Evolutionary conservation across 2,329 filamentous ascomycete genomes (phyloP), one percentile per base, ranked within the genome.

Genomic region (Pseudogymnoascus sp.): DNA sequence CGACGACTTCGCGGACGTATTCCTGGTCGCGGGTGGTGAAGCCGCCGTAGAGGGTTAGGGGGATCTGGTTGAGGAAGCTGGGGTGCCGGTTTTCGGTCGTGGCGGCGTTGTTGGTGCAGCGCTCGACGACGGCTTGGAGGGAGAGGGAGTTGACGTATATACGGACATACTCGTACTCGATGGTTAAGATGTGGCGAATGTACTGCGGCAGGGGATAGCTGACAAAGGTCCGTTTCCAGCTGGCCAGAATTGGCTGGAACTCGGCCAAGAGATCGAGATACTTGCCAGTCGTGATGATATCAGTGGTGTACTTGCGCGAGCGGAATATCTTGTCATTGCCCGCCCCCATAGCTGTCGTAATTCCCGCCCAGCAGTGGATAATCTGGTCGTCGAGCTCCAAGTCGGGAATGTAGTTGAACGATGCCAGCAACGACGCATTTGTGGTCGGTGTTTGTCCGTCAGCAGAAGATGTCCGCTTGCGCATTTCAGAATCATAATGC

Each of bases 61-160:
- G 85, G 23, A 88, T 77, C 72, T 84, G 85, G 63, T 85, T 84
- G 68, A 83, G 85, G 72, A 85, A 86, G 69, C 85, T 84, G 26
- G 72, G 67, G 29, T 71, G 74, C 10, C 29, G 29, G 17, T 59
- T 59, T 33, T 59, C 53, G 10, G 29, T 37, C n/a, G 75, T 76
- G 64, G 79, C 79, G 19, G 87, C 86, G 67, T 93, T 89, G 65
- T 83, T 92, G 6, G 91, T 93, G 76, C 91, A 96, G 65, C 93
- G 86, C 75, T 97, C 93, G 5, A 97, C 91, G 3, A 97, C 92
- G 21, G 95, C 95, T 76, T 99, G 95, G 1, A 99, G 79, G 1
- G 93, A 93, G 1, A 99, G 81, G 0, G 93, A 96, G 74, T 97
- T 97, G 77, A 97, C 84, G 72, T 97, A 97, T 60, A 97, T 89